A percentile compares a stretch with the other conserved stretches of the same genome.
Evolutionary conservation across 73 alveolate genomes (phyloP).

Genomic region (Symbiodinium natans): DNA sequence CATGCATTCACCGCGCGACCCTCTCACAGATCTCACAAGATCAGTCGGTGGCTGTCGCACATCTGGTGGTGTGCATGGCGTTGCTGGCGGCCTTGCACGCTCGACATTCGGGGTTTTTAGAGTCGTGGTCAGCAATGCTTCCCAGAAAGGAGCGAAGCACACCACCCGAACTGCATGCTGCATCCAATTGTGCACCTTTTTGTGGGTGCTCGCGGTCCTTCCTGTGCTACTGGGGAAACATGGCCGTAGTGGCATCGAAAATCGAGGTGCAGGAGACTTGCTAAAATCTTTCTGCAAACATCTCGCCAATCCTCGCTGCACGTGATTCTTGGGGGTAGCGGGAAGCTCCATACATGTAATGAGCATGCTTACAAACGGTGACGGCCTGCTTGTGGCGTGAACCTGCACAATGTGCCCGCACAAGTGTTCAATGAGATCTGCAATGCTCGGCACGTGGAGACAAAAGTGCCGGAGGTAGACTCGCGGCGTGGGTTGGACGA

Average conservation of each 20-base stretch:
- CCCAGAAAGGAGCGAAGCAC: background rate
- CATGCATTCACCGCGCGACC: too few relatives aligned
- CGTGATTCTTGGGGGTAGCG: background rate
- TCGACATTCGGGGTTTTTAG: too few relatives aligned
- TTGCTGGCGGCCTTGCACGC: background rate
- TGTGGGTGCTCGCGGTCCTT: too few relatives aligned
- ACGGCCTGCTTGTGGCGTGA: too few relatives aligned
- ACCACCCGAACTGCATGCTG: background rate
- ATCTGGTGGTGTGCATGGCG: background rate
- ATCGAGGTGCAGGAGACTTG: conserved; percentile 14
- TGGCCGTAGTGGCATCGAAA: background rate
- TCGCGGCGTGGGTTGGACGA: too few relatives aligned
- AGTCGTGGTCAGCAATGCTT: too few relatives aligned
- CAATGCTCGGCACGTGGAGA: too few relatives aligned
- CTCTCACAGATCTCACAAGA: background rate
- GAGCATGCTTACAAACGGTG: too few relatives aligned
- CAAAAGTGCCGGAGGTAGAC: too few relatives aligned
- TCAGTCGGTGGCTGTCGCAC: background rate
- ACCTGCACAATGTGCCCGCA: too few relatives aligned
- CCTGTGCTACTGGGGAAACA: conserved; percentile 5
- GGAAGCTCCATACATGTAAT: too few relatives aligned
- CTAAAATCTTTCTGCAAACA: background rate
- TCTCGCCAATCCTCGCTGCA: background rate
- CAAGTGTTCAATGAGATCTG: too few relatives aligned
- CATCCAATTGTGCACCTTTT: background rate